phyloP scores from a whole-genome alignment of 345 rosid genomes.

The Pistacia atlantica region DNA sequence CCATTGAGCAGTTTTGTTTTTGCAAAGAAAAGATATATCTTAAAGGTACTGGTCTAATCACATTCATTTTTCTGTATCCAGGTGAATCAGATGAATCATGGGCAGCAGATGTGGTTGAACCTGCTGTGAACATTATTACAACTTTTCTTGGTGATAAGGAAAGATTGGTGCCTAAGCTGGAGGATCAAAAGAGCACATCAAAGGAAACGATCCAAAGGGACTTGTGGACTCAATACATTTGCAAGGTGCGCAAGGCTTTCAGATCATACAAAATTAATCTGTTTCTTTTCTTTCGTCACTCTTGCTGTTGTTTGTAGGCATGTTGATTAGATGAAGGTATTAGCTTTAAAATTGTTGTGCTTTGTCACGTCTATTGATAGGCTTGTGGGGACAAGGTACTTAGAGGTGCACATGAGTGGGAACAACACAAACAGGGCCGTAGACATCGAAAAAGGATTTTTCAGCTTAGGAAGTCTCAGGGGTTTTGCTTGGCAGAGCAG shows the following conservation, averaged over 20 bases:
- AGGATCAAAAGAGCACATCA: slow-evolving; percentile 2
- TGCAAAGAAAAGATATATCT: not conserved
- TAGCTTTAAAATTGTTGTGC: not conserved
- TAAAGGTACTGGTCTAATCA: slow-evolving; percentile 9
- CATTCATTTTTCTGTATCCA: slow-evolving; percentile 26
- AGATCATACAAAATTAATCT: not conserved
- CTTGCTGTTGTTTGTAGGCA: not conserved
- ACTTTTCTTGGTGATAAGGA: slow-evolving; percentile 47
- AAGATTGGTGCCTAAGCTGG: slow-evolving; percentile 15
- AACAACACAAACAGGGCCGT: slow-evolving; percentile 80
- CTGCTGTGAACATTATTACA: slow-evolving; percentile 50
- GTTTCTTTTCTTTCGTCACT: not conserved
- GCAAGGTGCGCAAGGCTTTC: slow-evolving; percentile 56
- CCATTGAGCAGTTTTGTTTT: not conserved
- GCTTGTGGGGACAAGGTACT: slow-evolving; percentile 88
- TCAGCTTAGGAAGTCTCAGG: slow-evolving; percentile 42
- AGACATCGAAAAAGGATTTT: slow-evolving; percentile 74
- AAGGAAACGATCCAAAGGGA: slow-evolving; percentile 48
- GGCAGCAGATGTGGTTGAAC: slow-evolving; percentile 65
- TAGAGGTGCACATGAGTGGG: slow-evolving; percentile 96
- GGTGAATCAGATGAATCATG: slow-evolving; percentile 72
- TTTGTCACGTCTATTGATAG: slow-evolving; percentile 32
- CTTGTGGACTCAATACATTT: slow-evolving; percentile 82
- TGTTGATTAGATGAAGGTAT: not conserved
- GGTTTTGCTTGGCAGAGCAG: slow-evolving; percentile 11